Evolutionary conservation across 2,329 filamentous ascomycete genomes (phyloP), one percentile per base, ranked within the genome.

Genomic region (Aureobasidium namibiae): DNA sequence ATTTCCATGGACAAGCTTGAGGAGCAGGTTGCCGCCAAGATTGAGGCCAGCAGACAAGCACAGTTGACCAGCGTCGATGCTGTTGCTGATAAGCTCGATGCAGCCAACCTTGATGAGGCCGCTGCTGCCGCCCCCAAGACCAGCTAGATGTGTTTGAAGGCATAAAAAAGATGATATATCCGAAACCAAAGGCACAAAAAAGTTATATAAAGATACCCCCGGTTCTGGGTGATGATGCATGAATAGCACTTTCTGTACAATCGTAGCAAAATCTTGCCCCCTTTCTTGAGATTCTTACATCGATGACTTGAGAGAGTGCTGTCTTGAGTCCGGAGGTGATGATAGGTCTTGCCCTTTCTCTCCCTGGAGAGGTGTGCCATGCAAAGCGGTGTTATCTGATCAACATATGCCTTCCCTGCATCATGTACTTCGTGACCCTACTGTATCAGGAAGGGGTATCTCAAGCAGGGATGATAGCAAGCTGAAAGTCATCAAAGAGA

Each of bases 1-100:
- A 83, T 96, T 23, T 77, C 85, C 56, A 78, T 88, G 63, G 74
- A 73, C 33, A 78, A 85, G 59, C 74, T 92, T 68, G 82, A 85
- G 2, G 71, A 76, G 13, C 87, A 90, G 72, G 78, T 91, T 42
- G 82, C 80, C 71, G 72, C 70, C 61, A 72, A 80, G 61, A 66
- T 85, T 60, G 65, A 68, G 52, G 71, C 71, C 53, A 66, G 65
- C 11, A 57, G n/a, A 42, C 23, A 36, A 16, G 41, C 52, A 41
- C 64, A 71, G 44, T 61, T 68, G 7, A 71, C 70, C 23, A 65
- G 62, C n/a, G 60, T 60, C 10, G 63, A 62, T 39, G 59, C 61
- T 42, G 49, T 60, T 13, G 59, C 49, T n/a, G 34, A 42, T 8
- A 49, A 49, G 52, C 44, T 67, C 24, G 62, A 44, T 11, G 42